Evolutionary conservation across 2,329 filamentous ascomycete genomes (phyloP).

Genomic region (Botrytis squamosa): DNA sequence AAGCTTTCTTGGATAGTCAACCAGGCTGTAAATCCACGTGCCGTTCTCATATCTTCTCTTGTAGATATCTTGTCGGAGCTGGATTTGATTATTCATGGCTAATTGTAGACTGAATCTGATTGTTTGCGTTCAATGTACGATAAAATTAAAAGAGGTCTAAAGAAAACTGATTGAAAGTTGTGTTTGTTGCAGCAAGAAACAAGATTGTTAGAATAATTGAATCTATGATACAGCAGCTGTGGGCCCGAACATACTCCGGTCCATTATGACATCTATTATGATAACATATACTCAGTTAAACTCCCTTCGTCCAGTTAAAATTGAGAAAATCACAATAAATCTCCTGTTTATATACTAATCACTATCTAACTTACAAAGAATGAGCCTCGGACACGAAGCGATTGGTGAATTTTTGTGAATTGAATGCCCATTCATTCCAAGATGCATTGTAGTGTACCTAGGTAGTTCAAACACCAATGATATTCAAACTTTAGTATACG

Average conservation of each 20-base stretch:
- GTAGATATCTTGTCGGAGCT: not conserved
- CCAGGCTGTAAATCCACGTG: not conserved
- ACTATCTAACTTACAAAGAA: not conserved
- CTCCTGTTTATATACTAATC: not conserved
- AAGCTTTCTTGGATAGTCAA: not conserved
- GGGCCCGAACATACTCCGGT: not conserved
- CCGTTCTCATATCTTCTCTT: not conserved
- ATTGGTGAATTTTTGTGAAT: not conserved
- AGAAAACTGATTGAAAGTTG: not conserved
- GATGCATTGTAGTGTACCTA: not conserved
- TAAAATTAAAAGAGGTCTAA: not conserved
- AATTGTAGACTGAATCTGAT: not conserved
- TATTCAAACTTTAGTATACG: not conserved
- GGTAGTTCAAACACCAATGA: not conserved
- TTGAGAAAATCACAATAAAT: not conserved
- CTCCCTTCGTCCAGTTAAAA: not conserved
- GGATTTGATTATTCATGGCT: not conserved
- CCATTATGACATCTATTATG: accelerated
- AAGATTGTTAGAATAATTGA: not conserved
- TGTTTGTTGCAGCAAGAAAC: not conserved
- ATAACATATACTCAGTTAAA: not conserved
- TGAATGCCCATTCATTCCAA: not conserved
- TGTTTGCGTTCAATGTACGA: not conserved
- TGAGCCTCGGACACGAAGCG: not conserved
- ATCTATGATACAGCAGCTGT: not conserved